Percentiles rank a stretch among this genome's conserved stretches.
Conservation (phyloP, 768 basidiomycete genomes). For the Sporobolomyces phaffii region DNA sequence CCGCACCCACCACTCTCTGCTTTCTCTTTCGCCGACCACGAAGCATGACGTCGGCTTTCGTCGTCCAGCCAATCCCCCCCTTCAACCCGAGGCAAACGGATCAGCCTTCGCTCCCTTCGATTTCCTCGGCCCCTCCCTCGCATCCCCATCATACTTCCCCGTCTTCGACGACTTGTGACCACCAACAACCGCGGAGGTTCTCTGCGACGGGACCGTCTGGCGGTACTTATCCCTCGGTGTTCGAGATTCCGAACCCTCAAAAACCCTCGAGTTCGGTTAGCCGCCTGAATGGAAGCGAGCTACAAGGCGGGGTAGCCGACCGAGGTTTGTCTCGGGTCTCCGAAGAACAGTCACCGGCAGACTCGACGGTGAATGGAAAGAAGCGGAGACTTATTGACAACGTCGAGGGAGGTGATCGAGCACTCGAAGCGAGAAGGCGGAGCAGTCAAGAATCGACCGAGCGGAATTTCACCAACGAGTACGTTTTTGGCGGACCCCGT, state of each 20-base stretch:
- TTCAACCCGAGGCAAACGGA: not conserved
- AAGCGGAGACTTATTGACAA: constrained; percentile 4
- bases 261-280: too few species aligned
- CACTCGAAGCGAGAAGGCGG: not conserved
- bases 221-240: not conserved
- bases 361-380: not conserved
- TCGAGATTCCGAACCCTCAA: constrained; percentile 3
- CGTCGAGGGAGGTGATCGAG: not conserved
- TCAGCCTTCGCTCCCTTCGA: not conserved
- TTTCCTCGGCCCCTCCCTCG: not conserved
- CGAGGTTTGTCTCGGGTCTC: not conserved
- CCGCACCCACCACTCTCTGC: too few species aligned
- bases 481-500: not conserved
- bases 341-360: not conserved
- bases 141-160: not conserved
- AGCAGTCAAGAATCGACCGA: not conserved
- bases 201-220: not conserved
- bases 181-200: not conserved
- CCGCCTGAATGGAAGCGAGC: not conserved
- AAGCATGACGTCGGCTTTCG: not conserved
- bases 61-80: not conserved
- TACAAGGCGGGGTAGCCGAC: too few species aligned
- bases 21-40: too few species aligned
- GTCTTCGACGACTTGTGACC: not conserved
- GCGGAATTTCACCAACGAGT: not conserved